These are phyloP conservation scores for Panaeolus cyanescens DNA, from an alignment of 768 basidiomycete species.

Conservation along the genomic window DNA sequence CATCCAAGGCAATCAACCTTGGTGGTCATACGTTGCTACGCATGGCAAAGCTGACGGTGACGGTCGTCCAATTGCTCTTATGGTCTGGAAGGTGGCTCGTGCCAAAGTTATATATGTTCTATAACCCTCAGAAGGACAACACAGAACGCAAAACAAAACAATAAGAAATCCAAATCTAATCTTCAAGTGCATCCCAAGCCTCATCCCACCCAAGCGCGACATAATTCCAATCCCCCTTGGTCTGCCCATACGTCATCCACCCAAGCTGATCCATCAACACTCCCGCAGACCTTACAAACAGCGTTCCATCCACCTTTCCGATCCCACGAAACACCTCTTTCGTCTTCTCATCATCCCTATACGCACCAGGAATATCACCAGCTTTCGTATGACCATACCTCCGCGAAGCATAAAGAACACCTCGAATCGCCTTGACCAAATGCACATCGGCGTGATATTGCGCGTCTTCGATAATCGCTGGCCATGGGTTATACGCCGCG, in stretches of 20 bases:
- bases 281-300: slow-evolving; percentile 60
- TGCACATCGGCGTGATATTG: slow-evolving; percentile 56
- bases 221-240: slow-evolving; percentile 51
- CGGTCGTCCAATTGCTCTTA: slow-evolving; percentile 58
- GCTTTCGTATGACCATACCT: slow-evolving; percentile 43
- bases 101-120: no score
- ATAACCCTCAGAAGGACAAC: no score
- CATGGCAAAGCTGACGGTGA: slow-evolving; percentile 52
- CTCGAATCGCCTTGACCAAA: slow-evolving; percentile 48
- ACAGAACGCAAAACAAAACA: neutral
- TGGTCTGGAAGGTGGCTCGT: slow-evolving; percentile 44
- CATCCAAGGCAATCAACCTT: slow-evolving; percentile 60
- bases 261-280: slow-evolving; percentile 56
- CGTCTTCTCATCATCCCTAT: slow-evolving; percentile 25
- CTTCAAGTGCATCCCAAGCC: slow-evolving; percentile 45
- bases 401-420: slow-evolving; percentile 46
- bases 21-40: slow-evolving; percentile 58
- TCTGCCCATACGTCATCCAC: slow-evolving; percentile 56
- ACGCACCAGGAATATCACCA: slow-evolving; percentile 44
- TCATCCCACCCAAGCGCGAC: slow-evolving; percentile 63
- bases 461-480: slow-evolving; percentile 43
- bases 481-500: slow-evolving; percentile 53
- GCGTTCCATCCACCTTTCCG: slow-evolving; percentile 49
- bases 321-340: slow-evolving; percentile 49
- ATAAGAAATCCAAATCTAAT: slow-evolving; percentile 17